phyloP scores from a whole-genome alignment of 1,284 basidiomycete species.

The Rhodotorula mucilaginosa region DNA sequence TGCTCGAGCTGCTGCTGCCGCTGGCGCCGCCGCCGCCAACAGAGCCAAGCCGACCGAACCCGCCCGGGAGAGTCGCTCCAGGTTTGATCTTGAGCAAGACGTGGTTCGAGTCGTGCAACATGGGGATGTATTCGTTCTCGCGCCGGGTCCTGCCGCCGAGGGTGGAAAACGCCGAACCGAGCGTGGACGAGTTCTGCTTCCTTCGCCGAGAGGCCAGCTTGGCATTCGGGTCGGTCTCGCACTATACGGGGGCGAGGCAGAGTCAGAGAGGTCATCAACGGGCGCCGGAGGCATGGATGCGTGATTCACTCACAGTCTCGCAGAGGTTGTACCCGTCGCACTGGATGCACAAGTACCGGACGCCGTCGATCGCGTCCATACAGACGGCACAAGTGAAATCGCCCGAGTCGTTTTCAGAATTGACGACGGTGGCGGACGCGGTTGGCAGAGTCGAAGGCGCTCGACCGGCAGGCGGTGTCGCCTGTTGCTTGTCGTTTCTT shows the following conservation, averaged over 20 bases:
- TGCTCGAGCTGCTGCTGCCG: background rate
- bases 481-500: too few species aligned
- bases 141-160: background rate
- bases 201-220: background rate
- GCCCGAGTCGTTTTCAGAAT: background rate
- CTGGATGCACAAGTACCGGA: background rate
- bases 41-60: background rate
- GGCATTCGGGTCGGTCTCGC: constrained; percentile 8
- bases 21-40: background rate
- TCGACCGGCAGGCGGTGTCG: too few species aligned
- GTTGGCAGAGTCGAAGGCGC: too few species aligned
- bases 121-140: background rate
- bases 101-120: constrained; percentile 14
- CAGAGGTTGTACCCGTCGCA: constrained; percentile 4
- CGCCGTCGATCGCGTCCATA: background rate
- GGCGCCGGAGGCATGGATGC: too few species aligned
- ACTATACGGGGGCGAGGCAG: background rate
- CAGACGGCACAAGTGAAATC: background rate
- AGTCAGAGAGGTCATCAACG: too few species aligned
- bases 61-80: background rate
- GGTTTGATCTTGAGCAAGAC: constrained; percentile 28
- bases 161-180: background rate
- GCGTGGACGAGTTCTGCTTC: background rate
- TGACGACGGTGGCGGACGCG: too few species aligned
- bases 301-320: background rate